phyloP scores from a whole-genome alignment of 306 rosid genomes.

The Cucumis melo region DNA sequence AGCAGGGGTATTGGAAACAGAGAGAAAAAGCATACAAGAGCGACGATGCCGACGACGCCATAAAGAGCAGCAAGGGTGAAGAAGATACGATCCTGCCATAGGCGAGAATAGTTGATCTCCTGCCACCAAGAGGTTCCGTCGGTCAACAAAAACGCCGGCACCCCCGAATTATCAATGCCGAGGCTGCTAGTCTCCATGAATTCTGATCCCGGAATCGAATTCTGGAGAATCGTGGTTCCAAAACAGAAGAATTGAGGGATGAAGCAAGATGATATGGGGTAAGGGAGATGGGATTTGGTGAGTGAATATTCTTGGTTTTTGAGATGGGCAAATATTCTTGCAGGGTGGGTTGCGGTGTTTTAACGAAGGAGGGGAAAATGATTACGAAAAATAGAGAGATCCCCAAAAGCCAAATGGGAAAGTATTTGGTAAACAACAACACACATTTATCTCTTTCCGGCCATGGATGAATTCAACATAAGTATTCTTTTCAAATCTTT shows the following conservation, averaged over 20 bases:
- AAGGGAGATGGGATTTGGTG: not conserved
- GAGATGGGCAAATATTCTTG: not conserved
- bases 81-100: slow-evolving; percentile 81
- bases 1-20: not conserved
- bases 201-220: not conserved
- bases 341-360: not conserved
- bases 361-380: not conserved
- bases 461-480: not conserved
- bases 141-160: slow-evolving; percentile 33
- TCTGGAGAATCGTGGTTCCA: not conserved
- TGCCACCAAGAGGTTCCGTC: slow-evolving; percentile 71
- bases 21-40: slow-evolving; percentile 34
- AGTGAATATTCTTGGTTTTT: not conserved
- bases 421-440: not conserved
- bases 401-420: not conserved
- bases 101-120: slow-evolving; percentile 47
- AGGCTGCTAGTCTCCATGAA: slow-evolving; percentile 32
- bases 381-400: not conserved
- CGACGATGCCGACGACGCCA: slow-evolving; percentile 63
- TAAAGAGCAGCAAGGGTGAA: slow-evolving; percentile 64
- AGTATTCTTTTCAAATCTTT: no score
- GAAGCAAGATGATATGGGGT: not conserved
- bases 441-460: not conserved
- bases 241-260: not conserved
- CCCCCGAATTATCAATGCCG: slow-evolving; percentile 24